Evolutionary conservation across 306 rosid species (phyloP).

Genomic region (Hippophae gyantsensis): DNA sequence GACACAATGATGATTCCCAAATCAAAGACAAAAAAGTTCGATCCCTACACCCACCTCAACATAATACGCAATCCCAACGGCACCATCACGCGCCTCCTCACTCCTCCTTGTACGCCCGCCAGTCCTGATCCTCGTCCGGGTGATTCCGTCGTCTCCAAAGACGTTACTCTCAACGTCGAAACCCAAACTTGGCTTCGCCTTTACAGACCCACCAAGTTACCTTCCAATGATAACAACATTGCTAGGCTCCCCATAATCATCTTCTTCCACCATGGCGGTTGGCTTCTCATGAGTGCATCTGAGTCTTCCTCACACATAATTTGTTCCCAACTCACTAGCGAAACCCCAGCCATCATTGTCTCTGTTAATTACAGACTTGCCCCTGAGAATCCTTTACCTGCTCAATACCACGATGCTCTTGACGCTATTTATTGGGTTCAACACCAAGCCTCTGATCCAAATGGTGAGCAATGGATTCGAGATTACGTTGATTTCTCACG

Average conservation of each 20-base stretch:
- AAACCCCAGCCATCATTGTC: slow-evolving; percentile 39
- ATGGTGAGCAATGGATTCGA: slow-evolving; percentile 49
- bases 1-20: too few relatives aligned
- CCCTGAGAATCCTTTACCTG: slow-evolving; percentile 45
- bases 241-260: slow-evolving; percentile 42
- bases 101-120: neutral
- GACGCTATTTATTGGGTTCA: slow-evolving; percentile 44
- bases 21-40: slow-evolving; percentile 15
- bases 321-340: slow-evolving; percentile 16
- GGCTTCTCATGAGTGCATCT: slow-evolving; percentile 18
- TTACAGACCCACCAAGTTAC: slow-evolving; percentile 42
- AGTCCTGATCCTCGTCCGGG: slow-evolving; percentile 26
- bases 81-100: slow-evolving; percentile 25
- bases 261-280: slow-evolving; percentile 51
- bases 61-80: slow-evolving; percentile 35
- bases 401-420: slow-evolving; percentile 26
- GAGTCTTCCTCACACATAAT: neutral
- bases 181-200: slow-evolving; percentile 34
- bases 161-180: slow-evolving; percentile 25
- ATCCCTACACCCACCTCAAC: slow-evolving; percentile 34
- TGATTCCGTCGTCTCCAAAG: slow-evolving; percentile 27
- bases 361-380: slow-evolving; percentile 33
- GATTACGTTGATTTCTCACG: slow-evolving; percentile 56
- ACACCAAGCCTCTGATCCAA: slow-evolving; percentile 16
- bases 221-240: slow-evolving; percentile 47